Conservation (phyloP, 176 grass and related monocot genomes). For the Dendrocalamus sinicus region DNA sequence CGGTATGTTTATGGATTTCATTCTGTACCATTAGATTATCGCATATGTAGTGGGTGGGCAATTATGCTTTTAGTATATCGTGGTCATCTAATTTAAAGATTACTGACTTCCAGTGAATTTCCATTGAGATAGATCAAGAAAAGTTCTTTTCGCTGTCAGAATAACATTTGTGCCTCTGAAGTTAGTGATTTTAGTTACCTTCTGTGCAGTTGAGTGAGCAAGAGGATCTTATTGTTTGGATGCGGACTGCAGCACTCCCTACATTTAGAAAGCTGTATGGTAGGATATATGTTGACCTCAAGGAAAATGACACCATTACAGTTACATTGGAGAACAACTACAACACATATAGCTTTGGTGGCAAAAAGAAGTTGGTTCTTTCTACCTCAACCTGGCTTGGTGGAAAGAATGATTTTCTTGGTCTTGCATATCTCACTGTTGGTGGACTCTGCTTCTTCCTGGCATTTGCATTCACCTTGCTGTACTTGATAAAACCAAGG, state of each 20-base stretch:
- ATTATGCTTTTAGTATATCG: neutral
- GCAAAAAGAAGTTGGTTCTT: slow-evolving; percentile 89
- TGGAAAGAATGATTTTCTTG: slow-evolving; percentile 85
- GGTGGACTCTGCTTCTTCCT: slow-evolving; percentile 83
- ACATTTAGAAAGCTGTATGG: slow-evolving; percentile 94
- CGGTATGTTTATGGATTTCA: slow-evolving; percentile 55
- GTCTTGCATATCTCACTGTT: slow-evolving; percentile 74
- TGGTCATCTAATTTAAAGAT: slow-evolving; percentile 23
- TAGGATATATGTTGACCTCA: slow-evolving; percentile 75
- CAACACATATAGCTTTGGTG: slow-evolving; percentile 81
- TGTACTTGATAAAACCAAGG: slow-evolving; percentile 88
- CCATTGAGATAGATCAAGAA: slow-evolving; percentile 20
- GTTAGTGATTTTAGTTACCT: slow-evolving; percentile 30
- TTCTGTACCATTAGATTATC: neutral
- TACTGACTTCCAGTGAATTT: neutral
- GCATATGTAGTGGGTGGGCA: slow-evolving; percentile 19
- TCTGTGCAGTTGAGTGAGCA: slow-evolving; percentile 68
- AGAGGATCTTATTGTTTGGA: slow-evolving; percentile 94
- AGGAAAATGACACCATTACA: slow-evolving; percentile 72
- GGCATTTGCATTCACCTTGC: slow-evolving; percentile 65
- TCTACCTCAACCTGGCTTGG: slow-evolving; percentile 95
- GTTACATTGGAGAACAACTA: slow-evolving; percentile 70
- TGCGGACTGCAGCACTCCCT: slow-evolving; percentile 89
- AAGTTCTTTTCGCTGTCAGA: slow-evolving; percentile 13
- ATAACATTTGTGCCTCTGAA: slow-evolving; percentile 4